Evolutionary conservation across 495 filamentous ascomycete species (phyloP), one percentile per base, ranked within the genome.

Genomic region (Pyrenula aspistea): DNA sequence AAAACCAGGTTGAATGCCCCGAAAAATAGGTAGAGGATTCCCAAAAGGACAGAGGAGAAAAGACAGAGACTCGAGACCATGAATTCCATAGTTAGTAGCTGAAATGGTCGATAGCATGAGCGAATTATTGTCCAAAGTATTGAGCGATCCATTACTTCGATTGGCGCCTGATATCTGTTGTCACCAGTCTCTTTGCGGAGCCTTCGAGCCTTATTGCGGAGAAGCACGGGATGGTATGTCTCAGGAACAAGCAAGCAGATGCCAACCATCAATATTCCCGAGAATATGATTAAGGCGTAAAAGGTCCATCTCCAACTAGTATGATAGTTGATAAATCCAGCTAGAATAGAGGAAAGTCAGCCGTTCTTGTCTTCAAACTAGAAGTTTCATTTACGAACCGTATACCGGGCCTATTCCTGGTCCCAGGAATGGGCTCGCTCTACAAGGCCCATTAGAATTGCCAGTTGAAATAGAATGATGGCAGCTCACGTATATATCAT

Each of bases 11-110:
- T 80, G 65, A 96, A 96, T 0, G 91, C 91, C 10, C 92, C 91
- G 66, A 98, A 96, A 73, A 96, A 98, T 3, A 98, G 81, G 63
- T 98, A 96, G 0, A 96, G 71, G 31, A 96, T 84, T 10, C 91
- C 93, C 0, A 97, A 75, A 10, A 96, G 73, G 21, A 97, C 77
- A 23, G 91, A 89, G 1, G 87, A 87, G 61, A 93, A 89, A 10
- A 93, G 65, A 67, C 91, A 95, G 22, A 98, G 83, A 55, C 86
- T 80, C 51, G 91, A 68, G 51, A 83, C 85, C 89, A 97, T 96
- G 23, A 88, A 88, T 71, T 96, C 93, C 47, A 90, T 73, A 22
- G 84, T 63, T 22, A 98, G 77, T 2, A 98, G 78, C 62, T 94
- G 81, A 59, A 94, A 85, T 1, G 93, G 92, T 11, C 92, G 80